Base-by-base conservation (phyloP, 2,329 filamentous ascomycete species). In the Diaporthe aspalathi region DNA sequence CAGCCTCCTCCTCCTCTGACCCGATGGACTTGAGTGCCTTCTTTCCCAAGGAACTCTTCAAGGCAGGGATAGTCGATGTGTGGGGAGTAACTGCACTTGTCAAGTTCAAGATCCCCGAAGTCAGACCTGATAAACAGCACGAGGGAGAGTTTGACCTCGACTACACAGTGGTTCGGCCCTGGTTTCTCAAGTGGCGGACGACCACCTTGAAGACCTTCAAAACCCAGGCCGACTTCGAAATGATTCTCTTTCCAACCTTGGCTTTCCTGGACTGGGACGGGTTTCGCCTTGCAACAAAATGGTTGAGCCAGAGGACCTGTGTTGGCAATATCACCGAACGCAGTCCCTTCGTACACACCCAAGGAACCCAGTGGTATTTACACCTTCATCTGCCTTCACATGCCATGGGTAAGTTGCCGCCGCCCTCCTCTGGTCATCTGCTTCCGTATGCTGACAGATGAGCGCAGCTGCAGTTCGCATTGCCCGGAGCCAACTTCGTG, bases 371-470 rank as follows among this genome's bases (percentile, higher is more conserved):
- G 14, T 53, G 35, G 47, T 67, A 67, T 11, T 12, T 52, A 4
- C 63, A 54, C 32, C 35, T 67, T 3, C 63, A 45, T 22, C 24
- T 67, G 8, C 63, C 49, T 12, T 20, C 40, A 17, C 8, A 32
- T 0, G 35, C 45, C 16, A 67, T 54, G 1, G 38, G 63, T 67
- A 12, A 67, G 63, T 17, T 20, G n/a, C n/a, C 14, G 9, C 11
- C 12, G 3, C 8, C 8, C 11, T 20, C 3, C 2, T 32, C 1
- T 1, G 1, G 0, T 3, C 8, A 2, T 22, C 4, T 5, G 5
- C 22, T 4, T 47, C 11, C 22, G 16, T 27, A 1, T 16, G 1
- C 17, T 54, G 5, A 67, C 24, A 6, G 6, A 5, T 32, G 32
- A 27, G 16, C 3, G 27, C 12, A 67, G 63, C 63, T n/a, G 11